Conservation (phyloP, 495 filamentous ascomycete species). For the Penicillium cataractarum region DNA sequence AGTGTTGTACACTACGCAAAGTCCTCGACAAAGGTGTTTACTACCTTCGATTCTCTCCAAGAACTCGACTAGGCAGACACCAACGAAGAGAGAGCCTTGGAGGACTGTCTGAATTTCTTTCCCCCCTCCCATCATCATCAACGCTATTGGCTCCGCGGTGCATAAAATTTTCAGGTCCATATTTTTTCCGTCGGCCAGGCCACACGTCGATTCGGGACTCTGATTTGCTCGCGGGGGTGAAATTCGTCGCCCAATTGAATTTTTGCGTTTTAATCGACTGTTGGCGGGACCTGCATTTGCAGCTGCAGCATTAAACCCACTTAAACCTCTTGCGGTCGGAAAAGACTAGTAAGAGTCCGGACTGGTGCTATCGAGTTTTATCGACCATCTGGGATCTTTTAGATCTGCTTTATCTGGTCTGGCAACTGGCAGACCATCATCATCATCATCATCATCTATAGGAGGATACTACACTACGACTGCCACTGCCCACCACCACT, state of each 20-base stretch:
- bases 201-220: slow-evolving; percentile 6
- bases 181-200: slow-evolving; percentile 7
- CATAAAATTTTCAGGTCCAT: slow-evolving; percentile 9
- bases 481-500: background rate
- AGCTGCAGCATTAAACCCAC: slow-evolving; percentile 8
- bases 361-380: background rate
- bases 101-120: background rate
- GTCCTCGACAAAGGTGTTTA: background rate
- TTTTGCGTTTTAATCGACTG: slow-evolving; percentile 18
- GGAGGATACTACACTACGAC: background rate
- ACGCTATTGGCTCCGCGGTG: background rate
- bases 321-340: slow-evolving; percentile 3
- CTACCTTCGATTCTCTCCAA: background rate
- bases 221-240: slow-evolving; percentile 26
- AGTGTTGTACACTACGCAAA: background rate
- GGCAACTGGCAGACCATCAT: background rate
- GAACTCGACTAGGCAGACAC: too few species aligned
- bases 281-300: slow-evolving; percentile 12
- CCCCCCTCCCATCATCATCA: background rate
- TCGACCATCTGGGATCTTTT: background rate
- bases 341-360: slow-evolving; percentile 5
- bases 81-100: background rate
- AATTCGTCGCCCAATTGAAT: slow-evolving; percentile 29
- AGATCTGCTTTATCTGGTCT: background rate
- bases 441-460: too few species aligned